phyloP scores from a whole-genome alignment of 108 stramenopile species.

The Nitzschia palea region DNA sequence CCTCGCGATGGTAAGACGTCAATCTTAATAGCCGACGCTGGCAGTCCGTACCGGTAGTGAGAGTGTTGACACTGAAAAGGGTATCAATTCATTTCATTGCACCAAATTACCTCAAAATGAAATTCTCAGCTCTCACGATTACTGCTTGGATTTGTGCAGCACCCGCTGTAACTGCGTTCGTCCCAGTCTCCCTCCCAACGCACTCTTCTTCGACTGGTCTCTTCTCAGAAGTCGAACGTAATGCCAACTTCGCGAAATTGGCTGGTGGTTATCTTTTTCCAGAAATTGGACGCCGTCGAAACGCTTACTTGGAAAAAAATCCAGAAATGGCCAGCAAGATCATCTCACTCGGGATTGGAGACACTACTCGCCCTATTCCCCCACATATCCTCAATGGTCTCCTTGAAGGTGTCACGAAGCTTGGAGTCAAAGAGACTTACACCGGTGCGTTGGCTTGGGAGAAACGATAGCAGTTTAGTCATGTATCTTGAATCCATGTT shows the following conservation, averaged over 20 bases:
- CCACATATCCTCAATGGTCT: slow-evolving; percentile 90
- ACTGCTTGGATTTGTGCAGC: neutral
- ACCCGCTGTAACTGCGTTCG: neutral
- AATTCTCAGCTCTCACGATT: neutral
- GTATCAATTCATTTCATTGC: too few relatives aligned
- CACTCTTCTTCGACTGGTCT: neutral
- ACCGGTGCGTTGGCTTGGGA: slow-evolving; percentile 26
- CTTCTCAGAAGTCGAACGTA: slow-evolving; percentile 67
- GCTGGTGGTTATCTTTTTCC: slow-evolving; percentile 95
- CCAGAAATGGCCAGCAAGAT: slow-evolving; percentile 91
- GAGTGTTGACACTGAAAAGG: too few relatives aligned
- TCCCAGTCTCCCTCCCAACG: neutral
- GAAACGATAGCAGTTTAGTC: too few relatives aligned
- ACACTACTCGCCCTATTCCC: slow-evolving; percentile 97
- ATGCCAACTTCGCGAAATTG: slow-evolving; percentile 90
- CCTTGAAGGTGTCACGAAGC: slow-evolving; percentile 77
- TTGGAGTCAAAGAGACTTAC: slow-evolving; percentile 94
- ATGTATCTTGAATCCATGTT: too few relatives aligned
- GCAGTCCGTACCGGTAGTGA: too few relatives aligned
- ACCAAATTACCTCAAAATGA: too few relatives aligned
- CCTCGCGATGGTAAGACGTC: too few relatives aligned
- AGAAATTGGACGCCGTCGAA: slow-evolving; percentile 95
- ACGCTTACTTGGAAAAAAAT: slow-evolving; percentile 85
- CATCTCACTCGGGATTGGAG: slow-evolving; percentile 95
- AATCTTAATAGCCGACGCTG: too few relatives aligned